phyloP scores from a whole-genome alignment of 192 early-diverging fungal genomes.

The Coemansia sp. region DNA sequence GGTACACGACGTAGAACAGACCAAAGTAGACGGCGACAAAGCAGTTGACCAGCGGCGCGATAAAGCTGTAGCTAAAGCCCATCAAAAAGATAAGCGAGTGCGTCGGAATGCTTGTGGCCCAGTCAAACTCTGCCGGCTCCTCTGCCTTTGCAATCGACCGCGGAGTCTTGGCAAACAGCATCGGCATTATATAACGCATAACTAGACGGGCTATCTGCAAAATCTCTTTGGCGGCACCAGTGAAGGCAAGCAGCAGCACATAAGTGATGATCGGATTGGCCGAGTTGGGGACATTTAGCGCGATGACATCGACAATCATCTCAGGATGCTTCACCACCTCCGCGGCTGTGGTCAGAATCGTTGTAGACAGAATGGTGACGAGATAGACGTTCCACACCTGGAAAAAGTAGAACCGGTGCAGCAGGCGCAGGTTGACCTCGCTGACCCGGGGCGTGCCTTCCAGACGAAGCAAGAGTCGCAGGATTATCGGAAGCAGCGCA shows the following conservation, averaged over 20 bases:
- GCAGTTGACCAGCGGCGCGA: constrained; percentile 79
- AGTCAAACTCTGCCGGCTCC: constrained; percentile 59
- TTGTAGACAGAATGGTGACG: constrained; percentile 72
- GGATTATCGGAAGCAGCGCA: constrained; percentile 69
- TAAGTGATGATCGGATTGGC: constrained; percentile 85
- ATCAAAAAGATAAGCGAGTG: constrained; percentile 72
- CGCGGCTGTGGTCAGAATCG: constrained; percentile 55
- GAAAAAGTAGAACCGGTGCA: constrained; percentile 81
- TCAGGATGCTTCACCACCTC: constrained; percentile 31
- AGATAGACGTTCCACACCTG: constrained; percentile 81
- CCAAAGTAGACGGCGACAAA: constrained; percentile 79
- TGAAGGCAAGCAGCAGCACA: constrained; percentile 73
- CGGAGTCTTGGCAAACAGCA: constrained; percentile 73
- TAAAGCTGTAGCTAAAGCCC: constrained; percentile 77
- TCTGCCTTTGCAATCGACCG: constrained; percentile 63
- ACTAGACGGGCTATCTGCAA: constrained; percentile 69
- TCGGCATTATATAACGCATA: constrained; percentile 60
- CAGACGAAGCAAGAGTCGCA: constrained; percentile 64
- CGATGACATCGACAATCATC: constrained; percentile 54
- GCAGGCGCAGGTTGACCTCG: constrained; percentile 64
- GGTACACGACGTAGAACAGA: constrained; percentile 74
- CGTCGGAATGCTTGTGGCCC: constrained; percentile 66
- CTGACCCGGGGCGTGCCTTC: constrained; percentile 65
- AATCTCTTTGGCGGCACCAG: constrained; percentile 68
- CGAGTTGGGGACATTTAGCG: constrained; percentile 66